A percentile compares a stretch with the other conserved stretches of the same genome.
phyloP scores from a whole-genome alignment of 495 filamentous ascomycete species.

The Penicillium desertorum region DNA sequence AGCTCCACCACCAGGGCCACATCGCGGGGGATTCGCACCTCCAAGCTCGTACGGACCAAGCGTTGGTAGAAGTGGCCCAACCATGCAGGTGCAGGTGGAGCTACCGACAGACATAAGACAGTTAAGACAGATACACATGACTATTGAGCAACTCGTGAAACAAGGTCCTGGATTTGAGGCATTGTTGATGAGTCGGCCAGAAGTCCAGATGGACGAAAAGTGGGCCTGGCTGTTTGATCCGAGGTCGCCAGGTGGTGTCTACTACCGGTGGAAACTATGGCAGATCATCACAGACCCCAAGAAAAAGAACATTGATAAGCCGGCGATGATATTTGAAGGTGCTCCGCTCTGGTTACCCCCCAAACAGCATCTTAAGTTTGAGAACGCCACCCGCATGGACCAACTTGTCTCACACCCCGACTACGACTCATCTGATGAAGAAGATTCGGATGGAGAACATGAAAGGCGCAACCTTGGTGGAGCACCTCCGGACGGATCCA shows the following conservation, averaged over 20 bases:
- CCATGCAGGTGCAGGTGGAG: slow-evolving; percentile 70
- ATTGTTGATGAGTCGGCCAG: slow-evolving; percentile 78
- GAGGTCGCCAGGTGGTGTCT: slow-evolving; percentile 72
- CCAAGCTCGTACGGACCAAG: slow-evolving; percentile 63
- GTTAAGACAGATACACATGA: slow-evolving; percentile 83
- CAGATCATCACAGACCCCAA: slow-evolving; percentile 63
- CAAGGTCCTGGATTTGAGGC: slow-evolving; percentile 91
- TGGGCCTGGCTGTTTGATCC: slow-evolving; percentile 96
- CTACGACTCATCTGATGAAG: slow-evolving; percentile 85
- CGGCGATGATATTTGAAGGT: slow-evolving; percentile 62
- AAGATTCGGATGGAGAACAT: slow-evolving; percentile 76
- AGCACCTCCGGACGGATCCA: slow-evolving; percentile 48
- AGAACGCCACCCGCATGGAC: slow-evolving; percentile 68
- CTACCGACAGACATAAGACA: slow-evolving; percentile 76
- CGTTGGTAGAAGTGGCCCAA: slow-evolving; percentile 39
- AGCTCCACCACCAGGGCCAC: slow-evolving; percentile 59
- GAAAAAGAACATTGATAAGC: slow-evolving; percentile 27
- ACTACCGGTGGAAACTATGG: slow-evolving; percentile 91
- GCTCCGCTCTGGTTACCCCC: slow-evolving; percentile 70
- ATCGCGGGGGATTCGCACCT: slow-evolving; percentile 77
- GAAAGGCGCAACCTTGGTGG: slow-evolving; percentile 54
- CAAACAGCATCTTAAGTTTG: slow-evolving; percentile 63
- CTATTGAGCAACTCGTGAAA: slow-evolving; percentile 72
- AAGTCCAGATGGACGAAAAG: slow-evolving; percentile 78
- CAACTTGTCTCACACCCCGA: slow-evolving; percentile 81